Base-by-base conservation (phyloP, 805 yeast genomes). In the Metschnikowia henanensis region DNA sequence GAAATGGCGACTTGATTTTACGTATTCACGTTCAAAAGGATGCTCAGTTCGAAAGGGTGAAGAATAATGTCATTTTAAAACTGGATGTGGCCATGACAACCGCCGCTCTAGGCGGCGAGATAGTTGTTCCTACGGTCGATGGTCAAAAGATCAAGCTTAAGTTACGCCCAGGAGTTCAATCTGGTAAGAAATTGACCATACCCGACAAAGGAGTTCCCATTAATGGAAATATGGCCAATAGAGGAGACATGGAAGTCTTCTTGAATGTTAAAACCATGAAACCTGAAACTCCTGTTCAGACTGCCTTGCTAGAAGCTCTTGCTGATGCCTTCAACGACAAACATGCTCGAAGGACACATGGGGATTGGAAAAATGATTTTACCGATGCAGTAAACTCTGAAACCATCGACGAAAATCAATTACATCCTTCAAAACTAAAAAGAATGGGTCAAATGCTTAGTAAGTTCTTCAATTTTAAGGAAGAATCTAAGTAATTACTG, bases 101-200 rank as follows among this genome's bases (percentile, higher is more conserved):
- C 0, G 99, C 99, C 1, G 90, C 97, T 0, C 72, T 94, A 35
- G 99, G 99, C 48, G 99, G 99, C 30, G 81, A 80, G 35, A 77
- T 94, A 18, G 80, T 84, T 37, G 79, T 94, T n/a, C 98, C 98
- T 26, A 92, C 99, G 0, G 77, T 94, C 21, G 88, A 82, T 50
- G 97, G 95, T 4, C 77, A 77, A 31, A 76, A 76, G 28, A 70
- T 95, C 39, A 85, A 89, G 62, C 66, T 94, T 43, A 87, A 81
- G 64, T 83, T 94, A 10, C 83, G 95, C 39, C 69, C 87, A 0
- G 98, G 97, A 1, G 87, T 96, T 0, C 95, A 87, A 59, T 70
- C 77, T 31, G 95, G 92, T 20, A 77, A 82, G 41, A 73, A 73
- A 18, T 78, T 91, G 39, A 82, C 86, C 10, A 80, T 94, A 40